These are phyloP conservation scores for Sporisorium reilianum DNA, from an alignment of 1,284 basidiomycete genomes.

Conservation along the genomic window DNA sequence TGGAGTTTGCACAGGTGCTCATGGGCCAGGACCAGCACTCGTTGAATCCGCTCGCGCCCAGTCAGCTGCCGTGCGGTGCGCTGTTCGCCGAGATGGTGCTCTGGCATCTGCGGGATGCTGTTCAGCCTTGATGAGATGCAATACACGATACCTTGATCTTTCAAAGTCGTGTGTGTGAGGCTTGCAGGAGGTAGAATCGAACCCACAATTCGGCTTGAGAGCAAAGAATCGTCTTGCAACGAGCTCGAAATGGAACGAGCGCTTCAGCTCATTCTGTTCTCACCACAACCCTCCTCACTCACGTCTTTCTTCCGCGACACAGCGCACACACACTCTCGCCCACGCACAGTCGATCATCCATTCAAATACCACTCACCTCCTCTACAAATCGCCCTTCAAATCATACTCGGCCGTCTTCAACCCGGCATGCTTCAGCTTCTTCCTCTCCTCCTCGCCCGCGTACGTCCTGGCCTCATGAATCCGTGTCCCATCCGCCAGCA, in stretches of 20 bases:
- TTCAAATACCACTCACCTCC: too few species aligned
- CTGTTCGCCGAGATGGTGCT: constrained; percentile 57
- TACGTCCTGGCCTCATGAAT: constrained; percentile 54
- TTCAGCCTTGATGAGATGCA: constrained; percentile 7
- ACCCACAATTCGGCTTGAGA: too few species aligned
- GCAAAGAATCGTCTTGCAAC: too few species aligned
- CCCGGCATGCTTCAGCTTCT: constrained; percentile 27
- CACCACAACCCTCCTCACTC: too few species aligned
- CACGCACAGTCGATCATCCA: too few species aligned
- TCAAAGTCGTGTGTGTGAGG: background rate
- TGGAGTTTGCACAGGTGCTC: constrained; percentile 48
- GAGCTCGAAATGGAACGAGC: too few species aligned
- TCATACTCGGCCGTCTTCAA: constrained; percentile 39
- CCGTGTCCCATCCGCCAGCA: constrained; percentile 48
- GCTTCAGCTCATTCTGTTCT: too few species aligned
- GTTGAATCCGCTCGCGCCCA: constrained; percentile 38
- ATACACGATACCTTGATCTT: background rate
- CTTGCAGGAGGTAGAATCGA: too few species aligned
- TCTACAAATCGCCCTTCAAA: constrained; percentile 28
- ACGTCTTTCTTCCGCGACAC: too few species aligned
- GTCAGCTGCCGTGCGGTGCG: constrained; percentile 47
- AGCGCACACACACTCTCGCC: too few species aligned
- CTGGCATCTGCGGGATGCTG: constrained; percentile 42
- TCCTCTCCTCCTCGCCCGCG: constrained; percentile 44
- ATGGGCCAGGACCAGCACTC: constrained; percentile 57